Evolutionary conservation across 192 early-diverging fungal species (phyloP).

Genomic region (Dissophora globulifera): DNA sequence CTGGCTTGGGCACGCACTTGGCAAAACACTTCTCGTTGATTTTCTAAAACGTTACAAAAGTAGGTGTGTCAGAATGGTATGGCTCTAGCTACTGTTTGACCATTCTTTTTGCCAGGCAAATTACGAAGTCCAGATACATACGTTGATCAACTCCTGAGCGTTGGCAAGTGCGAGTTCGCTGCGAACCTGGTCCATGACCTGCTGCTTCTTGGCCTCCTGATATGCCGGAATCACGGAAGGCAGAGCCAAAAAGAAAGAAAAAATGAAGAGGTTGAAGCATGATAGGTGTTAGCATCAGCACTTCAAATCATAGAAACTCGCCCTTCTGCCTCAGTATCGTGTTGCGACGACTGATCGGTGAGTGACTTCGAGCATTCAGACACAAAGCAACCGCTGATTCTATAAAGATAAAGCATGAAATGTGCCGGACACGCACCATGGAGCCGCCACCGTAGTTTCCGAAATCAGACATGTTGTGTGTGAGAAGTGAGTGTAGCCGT

Average conservation of each 20-base stretch:
- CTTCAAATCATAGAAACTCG: too few relatives aligned
- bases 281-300: too few relatives aligned
- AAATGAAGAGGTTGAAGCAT: too few relatives aligned
- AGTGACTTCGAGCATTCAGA: too few relatives aligned
- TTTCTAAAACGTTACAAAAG: too few relatives aligned
- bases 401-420: neutral
- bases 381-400: neutral
- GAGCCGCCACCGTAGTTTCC: constrained; percentile 53
- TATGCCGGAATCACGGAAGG: neutral
- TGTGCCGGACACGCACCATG: constrained; percentile 27
- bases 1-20: constrained; percentile 83
- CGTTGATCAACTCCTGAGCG: constrained; percentile 83
- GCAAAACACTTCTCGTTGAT: constrained; percentile 91
- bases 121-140: constrained; percentile 48
- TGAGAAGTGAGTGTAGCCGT: too few relatives aligned
- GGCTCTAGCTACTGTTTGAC: too few relatives aligned
- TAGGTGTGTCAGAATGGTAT: too few relatives aligned
- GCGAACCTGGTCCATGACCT: constrained; percentile 82
- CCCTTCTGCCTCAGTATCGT: too few relatives aligned
- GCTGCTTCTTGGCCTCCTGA: constrained; percentile 69
- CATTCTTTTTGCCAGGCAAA: too few relatives aligned
- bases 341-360: neutral
- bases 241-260: neutral
- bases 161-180: constrained; percentile 83
- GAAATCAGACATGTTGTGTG: constrained; percentile 51